Conservation (phyloP, 331 rosid species). For the Quercus tomentella region DNA sequence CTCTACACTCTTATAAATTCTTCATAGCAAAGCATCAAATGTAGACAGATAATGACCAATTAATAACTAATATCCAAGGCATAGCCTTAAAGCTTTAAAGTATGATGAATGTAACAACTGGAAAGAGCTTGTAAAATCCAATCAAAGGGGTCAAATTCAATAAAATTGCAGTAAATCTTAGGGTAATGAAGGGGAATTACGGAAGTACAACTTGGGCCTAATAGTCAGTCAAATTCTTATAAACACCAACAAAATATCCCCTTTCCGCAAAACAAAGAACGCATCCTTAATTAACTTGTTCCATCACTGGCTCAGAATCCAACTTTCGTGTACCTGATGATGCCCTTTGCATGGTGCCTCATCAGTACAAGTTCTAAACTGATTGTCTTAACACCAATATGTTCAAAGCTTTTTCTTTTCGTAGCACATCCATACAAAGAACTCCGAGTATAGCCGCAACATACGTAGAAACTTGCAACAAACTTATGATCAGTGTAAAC, state of each 20-base stretch:
- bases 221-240: constrained; percentile 52
- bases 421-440: constrained; percentile 12
- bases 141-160: neutral
- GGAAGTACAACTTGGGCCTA: constrained; percentile 84
- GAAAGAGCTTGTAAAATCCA: no score
- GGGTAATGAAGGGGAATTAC: constrained; percentile 32
- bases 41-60: no score
- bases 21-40: neutral
- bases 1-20: constrained; percentile 3
- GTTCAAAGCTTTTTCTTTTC: constrained; percentile 4
- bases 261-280: constrained; percentile 78
- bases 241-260: constrained; percentile 70
- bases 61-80: no score
- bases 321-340: constrained; percentile 39
- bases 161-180: neutral
- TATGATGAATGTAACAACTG: no score
- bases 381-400: constrained; percentile 8
- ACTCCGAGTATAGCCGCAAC: constrained; percentile 37
- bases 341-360: constrained; percentile 22
- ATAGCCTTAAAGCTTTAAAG: neutral
- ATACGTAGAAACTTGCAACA: constrained; percentile 41
- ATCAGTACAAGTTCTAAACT: constrained; percentile 26
- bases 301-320: constrained; percentile 38
- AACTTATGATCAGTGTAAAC: constrained; percentile 47
- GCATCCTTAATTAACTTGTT: constrained; percentile 47